phyloP scores from a whole-genome alignment of 192 early-diverging fungal genomes.

The Gonapodya prolifera region DNA sequence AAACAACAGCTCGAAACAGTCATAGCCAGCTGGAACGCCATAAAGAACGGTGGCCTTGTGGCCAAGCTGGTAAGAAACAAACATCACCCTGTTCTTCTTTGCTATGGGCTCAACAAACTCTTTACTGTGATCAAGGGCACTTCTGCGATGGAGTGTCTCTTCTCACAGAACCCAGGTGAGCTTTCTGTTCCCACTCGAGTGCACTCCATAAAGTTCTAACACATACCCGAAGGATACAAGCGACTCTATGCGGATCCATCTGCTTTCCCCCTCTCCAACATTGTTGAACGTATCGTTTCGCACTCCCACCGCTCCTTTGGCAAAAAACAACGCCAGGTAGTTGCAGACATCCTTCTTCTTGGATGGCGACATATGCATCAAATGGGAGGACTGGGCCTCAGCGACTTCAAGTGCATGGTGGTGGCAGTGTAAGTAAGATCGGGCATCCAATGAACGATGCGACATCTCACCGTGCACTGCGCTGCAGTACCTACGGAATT shows the following conservation, averaged over 20 bases:
- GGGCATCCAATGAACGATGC: no score
- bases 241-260: not conserved
- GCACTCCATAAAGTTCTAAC: no score
- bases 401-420: not conserved
- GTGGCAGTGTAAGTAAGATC: not conserved
- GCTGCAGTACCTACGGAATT: not conserved
- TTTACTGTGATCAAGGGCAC: no score
- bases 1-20: not conserved
- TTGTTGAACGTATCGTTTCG: not conserved
- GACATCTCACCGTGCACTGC: no score
- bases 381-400: not conserved
- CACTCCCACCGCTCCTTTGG: not conserved
- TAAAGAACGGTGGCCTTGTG: not conserved
- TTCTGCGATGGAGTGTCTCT: not conserved
- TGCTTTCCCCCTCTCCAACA: not conserved
- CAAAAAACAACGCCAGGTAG: not conserved
- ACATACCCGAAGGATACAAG: not conserved
- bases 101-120: no score
- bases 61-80: not conserved
- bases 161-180: not conserved
- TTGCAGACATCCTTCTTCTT: not conserved
- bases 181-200: not conserved
- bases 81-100: no score
- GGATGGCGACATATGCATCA: not conserved
- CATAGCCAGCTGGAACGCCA: not conserved